Conservation (phyloP, 2,329 filamentous ascomycete genomes). For the Venturia pyrina region DNA sequence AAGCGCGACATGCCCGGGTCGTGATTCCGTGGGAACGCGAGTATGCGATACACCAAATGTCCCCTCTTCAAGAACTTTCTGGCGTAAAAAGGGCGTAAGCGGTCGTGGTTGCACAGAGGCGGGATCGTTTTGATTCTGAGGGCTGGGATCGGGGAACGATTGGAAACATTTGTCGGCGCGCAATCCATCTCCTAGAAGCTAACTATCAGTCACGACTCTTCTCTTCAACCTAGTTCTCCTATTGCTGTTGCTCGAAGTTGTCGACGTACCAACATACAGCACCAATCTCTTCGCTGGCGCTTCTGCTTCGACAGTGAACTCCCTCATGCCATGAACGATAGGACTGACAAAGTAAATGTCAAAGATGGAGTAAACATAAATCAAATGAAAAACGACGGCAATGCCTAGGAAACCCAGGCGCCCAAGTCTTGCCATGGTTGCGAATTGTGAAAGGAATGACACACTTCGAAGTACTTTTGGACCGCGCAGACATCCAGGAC, state of each 20-base stretch:
- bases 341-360: conserved; percentile 98
- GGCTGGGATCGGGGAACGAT: conserved; percentile 77
- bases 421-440: conserved; percentile 43
- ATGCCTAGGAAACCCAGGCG: conserved; percentile 79
- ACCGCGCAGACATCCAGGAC: neutral
- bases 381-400: conserved; percentile 82
- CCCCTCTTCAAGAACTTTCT: conserved; percentile 74
- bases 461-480: neutral
- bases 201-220: neutral
- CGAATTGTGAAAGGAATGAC: conserved; percentile 12
- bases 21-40: conserved; percentile 89
- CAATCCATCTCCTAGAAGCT: conserved; percentile 63
- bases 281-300: conserved; percentile 84
- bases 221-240: neutral
- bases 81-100: conserved; percentile 84
- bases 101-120: conserved; percentile 63
- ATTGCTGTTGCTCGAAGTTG: neutral
- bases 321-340: conserved; percentile 88
- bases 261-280: conserved; percentile 68
- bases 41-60: conserved; percentile 98
- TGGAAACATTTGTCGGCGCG: conserved; percentile 98
- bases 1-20: conserved; percentile 90
- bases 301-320: conserved; percentile 60
- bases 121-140: conserved; percentile 41
- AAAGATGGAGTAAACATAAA: conserved; percentile 94